Percentiles rank a stretch among this genome's conserved stretches.
Conservation (phyloP, 2,329 filamentous ascomycete genomes). For the Penicillium verrucosum region DNA sequence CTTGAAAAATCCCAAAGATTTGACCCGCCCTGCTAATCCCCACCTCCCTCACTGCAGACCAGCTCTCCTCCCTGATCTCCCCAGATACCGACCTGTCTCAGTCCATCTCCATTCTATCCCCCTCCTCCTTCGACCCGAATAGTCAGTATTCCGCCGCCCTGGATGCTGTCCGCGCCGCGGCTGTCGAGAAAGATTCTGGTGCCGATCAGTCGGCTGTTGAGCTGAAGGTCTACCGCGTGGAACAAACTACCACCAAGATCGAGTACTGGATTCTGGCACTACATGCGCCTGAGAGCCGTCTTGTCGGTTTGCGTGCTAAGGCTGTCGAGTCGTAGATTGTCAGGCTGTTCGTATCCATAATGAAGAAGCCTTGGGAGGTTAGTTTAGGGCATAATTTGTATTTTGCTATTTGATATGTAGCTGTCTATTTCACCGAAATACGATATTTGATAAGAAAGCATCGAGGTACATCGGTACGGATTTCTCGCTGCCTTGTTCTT, state of each 20-base stretch:
- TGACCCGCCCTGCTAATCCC: slow-evolving; percentile 10
- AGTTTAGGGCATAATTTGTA: neutral
- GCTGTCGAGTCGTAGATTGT: slow-evolving; percentile 64
- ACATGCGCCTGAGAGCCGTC: slow-evolving; percentile 54
- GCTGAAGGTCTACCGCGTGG: slow-evolving; percentile 71
- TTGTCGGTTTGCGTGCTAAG: slow-evolving; percentile 77
- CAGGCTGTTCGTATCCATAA: neutral
- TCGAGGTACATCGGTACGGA: neutral
- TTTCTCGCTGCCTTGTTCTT: neutral
- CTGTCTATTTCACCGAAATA: neutral
- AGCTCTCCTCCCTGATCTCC: slow-evolving; percentile 65
- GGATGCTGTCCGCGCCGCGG: slow-evolving; percentile 53
- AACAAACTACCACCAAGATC: slow-evolving; percentile 58
- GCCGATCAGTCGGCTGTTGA: slow-evolving; percentile 45
- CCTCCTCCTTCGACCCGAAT: slow-evolving; percentile 68
- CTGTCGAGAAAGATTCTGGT: slow-evolving; percentile 36
- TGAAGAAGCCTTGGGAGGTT: neutral
- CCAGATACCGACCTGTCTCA: slow-evolving; percentile 27
- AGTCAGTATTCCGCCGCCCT: slow-evolving; percentile 59
- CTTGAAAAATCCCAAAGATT: neutral
- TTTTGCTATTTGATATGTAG: neutral
- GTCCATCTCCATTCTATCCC: slow-evolving; percentile 60
- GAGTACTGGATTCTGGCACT: slow-evolving; percentile 79
- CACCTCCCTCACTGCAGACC: slow-evolving; percentile 46
- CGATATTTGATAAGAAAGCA: neutral